A percentile compares a stretch with the other conserved stretches of the same genome.
Conservation (phyloP, 2,329 filamentous ascomycete species). For the Aspergillus alliaceus region DNA sequence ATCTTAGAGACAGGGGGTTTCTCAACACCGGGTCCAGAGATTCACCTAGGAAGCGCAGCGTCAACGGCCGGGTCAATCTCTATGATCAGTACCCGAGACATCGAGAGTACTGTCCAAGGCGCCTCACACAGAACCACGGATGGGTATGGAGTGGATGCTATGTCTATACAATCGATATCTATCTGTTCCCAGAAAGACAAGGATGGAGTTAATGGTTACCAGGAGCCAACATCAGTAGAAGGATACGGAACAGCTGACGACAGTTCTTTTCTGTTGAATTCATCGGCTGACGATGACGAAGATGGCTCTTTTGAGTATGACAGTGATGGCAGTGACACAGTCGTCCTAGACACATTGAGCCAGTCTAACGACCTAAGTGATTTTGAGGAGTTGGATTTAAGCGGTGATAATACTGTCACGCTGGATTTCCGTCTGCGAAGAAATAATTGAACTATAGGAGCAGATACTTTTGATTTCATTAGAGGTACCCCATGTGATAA, state of each 20-base stretch:
- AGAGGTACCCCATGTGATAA: not conserved
- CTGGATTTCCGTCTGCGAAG: not conserved
- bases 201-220: not conserved
- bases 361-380: conserved; percentile 12
- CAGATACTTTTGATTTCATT: not conserved
- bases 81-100: conserved; percentile 26
- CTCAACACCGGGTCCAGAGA: conserved; percentile 33
- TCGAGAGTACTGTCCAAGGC: conserved; percentile 33
- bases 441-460: not conserved
- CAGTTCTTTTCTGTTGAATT: not conserved
- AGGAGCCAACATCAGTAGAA: not conserved
- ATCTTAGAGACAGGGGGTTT: conserved; percentile 35
- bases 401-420: not conserved
- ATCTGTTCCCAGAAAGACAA: not conserved
- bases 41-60: conserved; percentile 30
- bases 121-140: conserved; percentile 38
- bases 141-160: conserved; percentile 27
- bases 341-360: conserved; percentile 12
- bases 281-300: conserved; percentile 12
- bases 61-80: conserved; percentile 25
- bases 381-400: conserved; percentile 12
- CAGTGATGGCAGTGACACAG: conserved; percentile 23
- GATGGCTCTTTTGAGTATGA: conserved; percentile 13
- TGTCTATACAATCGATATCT: conserved; percentile 23
- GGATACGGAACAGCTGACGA: not conserved